Evolutionary conservation across 805 yeast genomes (phyloP).

Genomic region (Ogataea henricii): DNA sequence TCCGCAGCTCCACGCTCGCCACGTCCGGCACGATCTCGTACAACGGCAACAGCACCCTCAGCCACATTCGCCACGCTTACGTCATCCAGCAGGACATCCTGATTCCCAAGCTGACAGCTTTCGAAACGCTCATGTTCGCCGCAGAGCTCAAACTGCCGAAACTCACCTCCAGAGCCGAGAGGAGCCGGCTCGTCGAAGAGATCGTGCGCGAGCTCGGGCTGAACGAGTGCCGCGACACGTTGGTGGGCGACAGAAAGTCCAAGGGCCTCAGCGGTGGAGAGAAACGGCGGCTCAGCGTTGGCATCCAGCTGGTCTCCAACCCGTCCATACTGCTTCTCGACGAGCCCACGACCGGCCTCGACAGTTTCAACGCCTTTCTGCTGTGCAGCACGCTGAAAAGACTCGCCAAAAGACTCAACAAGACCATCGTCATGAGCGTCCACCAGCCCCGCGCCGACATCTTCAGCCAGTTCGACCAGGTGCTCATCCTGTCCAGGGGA

Average conservation of each 20-base stretch:
- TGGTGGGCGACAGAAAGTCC: slow-evolving; percentile 53
- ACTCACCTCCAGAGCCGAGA: slow-evolving; percentile 43
- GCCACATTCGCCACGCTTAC: slow-evolving; percentile 52
- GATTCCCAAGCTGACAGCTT: slow-evolving; percentile 69
- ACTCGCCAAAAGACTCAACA: slow-evolving; percentile 54
- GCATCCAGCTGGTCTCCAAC: slow-evolving; percentile 71
- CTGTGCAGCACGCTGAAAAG: slow-evolving; percentile 62
- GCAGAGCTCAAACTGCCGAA: slow-evolving; percentile 69
- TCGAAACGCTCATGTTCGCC: slow-evolving; percentile 68
- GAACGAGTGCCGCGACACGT: slow-evolving; percentile 59
- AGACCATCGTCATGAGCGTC: slow-evolving; percentile 73
- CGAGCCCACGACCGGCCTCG: slow-evolving; percentile 89
- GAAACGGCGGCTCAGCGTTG: slow-evolving; percentile 73
- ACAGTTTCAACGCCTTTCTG: slow-evolving; percentile 71
- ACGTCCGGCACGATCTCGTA: slow-evolving; percentile 45
- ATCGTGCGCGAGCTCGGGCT: slow-evolving; percentile 66
- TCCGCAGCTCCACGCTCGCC: slow-evolving; percentile 34
- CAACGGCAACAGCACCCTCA: slow-evolving; percentile 37
- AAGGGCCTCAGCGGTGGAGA: slow-evolving; percentile 85
- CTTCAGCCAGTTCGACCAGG: slow-evolving; percentile 62
- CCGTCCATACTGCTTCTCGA: slow-evolving; percentile 79
- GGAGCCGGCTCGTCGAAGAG: slow-evolving; percentile 54
- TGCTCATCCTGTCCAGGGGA: slow-evolving; percentile 70
- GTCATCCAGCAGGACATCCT: slow-evolving; percentile 76
- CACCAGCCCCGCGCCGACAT: slow-evolving; percentile 88